These are phyloP conservation scores for Trametes versicolor DNA, from an alignment of 1,284 basidiomycete species.

Conservation along the genomic window DNA sequence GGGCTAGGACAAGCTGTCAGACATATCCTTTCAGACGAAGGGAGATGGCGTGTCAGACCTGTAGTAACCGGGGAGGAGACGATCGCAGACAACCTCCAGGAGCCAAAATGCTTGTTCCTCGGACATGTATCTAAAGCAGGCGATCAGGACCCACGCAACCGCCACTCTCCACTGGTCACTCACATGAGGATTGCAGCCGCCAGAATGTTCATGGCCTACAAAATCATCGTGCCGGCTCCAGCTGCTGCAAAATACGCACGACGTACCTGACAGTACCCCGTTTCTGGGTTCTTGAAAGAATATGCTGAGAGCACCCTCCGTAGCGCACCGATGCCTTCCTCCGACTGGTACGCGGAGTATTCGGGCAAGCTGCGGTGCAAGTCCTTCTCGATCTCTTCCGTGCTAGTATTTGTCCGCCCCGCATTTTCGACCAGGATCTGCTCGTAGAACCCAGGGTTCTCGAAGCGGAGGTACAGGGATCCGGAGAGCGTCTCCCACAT, in stretches of 20 bases:
- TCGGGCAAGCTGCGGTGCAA: conserved; percentile 94
- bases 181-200: conserved; percentile 92
- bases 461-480: conserved; percentile 91
- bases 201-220: conserved; percentile 94
- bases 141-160: conserved; percentile 7
- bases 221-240: conserved; percentile 3
- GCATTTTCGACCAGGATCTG: conserved; percentile 82
- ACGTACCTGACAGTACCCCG: conserved; percentile 85
- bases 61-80: conserved; percentile 97
- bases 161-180: conserved; percentile 37
- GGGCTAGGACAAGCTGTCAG: conserved; percentile 61
- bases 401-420: conserved; percentile 87
- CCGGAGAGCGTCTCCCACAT: conserved; percentile 99
- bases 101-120: conserved; percentile 99
- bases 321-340: conserved; percentile 86
- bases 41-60: conserved; percentile 63
- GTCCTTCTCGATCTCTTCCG: conserved; percentile 99
- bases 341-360: conserved; percentile 93
- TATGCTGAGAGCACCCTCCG: conserved; percentile 96
- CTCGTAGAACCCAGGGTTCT: conserved; percentile 89
- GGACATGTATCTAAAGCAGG: conserved; percentile 87
- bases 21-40: conserved; percentile 4
- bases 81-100: conserved; percentile 94
- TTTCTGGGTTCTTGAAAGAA: conserved; percentile 96
- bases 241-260: not conserved